These are phyloP conservation scores for Myriosclerotinia scirpicola DNA, from an alignment of 2,329 filamentous ascomycete genomes.

Conservation along the genomic window DNA sequence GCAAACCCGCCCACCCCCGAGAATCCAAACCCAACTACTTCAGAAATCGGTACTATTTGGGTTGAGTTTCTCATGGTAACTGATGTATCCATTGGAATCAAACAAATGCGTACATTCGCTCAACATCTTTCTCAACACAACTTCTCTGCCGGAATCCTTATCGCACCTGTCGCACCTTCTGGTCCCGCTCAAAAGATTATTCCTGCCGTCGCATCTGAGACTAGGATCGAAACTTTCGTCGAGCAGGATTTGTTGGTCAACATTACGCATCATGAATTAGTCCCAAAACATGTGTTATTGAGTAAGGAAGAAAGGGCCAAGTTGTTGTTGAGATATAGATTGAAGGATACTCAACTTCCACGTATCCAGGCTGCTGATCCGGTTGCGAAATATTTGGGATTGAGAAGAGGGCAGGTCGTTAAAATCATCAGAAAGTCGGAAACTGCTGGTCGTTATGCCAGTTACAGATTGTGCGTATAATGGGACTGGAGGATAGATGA, in stretches of 20 bases:
- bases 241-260: slow-evolving; percentile 97
- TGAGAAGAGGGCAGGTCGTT: slow-evolving; percentile 90
- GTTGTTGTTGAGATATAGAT: slow-evolving; percentile 81
- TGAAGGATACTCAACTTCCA: slow-evolving; percentile 97
- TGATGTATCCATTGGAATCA: slow-evolving; percentile 79
- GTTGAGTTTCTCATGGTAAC: slow-evolving; percentile 74
- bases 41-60: slow-evolving; percentile 85
- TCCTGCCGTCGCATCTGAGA: slow-evolving; percentile 70
- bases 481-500: slow-evolving; percentile 7
- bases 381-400: slow-evolving; percentile 85
- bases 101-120: slow-evolving; percentile 88
- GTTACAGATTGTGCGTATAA: slow-evolving; percentile 74
- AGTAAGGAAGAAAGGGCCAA: slow-evolving; percentile 86
- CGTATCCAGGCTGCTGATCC: slow-evolving; percentile 90
- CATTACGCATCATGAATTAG: slow-evolving; percentile 95
- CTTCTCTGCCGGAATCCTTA: slow-evolving; percentile 87
- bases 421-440: slow-evolving; percentile 97
- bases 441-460: slow-evolving; percentile 94
- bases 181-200: slow-evolving; percentile 86
- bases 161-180: slow-evolving; percentile 80
- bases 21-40: slow-evolving; percentile 65
- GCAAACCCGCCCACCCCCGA: slow-evolving; percentile 67
- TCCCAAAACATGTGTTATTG: slow-evolving; percentile 88
- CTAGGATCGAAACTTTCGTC: slow-evolving; percentile 89
- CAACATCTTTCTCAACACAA: slow-evolving; percentile 76